Conservation (phyloP, 2,329 filamentous ascomycete species). For the Colletotrichum sansevieriae region DNA sequence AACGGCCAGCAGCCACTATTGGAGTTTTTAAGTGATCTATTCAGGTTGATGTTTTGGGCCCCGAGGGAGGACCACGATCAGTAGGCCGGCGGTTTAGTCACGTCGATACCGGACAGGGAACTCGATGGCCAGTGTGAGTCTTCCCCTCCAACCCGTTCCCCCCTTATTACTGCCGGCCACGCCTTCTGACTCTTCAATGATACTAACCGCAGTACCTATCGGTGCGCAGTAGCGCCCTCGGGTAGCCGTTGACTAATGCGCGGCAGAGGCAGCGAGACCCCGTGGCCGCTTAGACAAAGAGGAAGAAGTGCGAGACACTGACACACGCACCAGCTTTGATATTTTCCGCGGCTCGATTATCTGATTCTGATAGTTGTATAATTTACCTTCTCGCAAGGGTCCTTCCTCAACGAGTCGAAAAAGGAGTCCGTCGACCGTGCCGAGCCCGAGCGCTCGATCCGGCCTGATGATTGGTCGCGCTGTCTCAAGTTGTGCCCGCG, state of each 20-base stretch:
- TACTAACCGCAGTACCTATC: too few species aligned
- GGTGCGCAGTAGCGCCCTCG: constrained; percentile 14
- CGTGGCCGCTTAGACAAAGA: constrained; percentile 8
- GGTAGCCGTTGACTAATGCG: constrained; percentile 11
- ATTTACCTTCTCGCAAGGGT: constrained; percentile 23
- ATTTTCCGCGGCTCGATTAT: constrained; percentile 1
- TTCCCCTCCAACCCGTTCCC: constrained; percentile 9
- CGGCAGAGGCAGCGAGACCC: constrained; percentile 8
- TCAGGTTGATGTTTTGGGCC: not conserved
- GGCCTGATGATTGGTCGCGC: constrained; percentile 31
- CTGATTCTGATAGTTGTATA: constrained; percentile 11
- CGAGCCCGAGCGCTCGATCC: constrained; percentile 25
- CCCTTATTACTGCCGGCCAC: constrained; percentile 11
- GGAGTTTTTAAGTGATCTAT: too few species aligned
- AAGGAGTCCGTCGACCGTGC: constrained; percentile 9
- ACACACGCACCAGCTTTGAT: constrained; percentile 1
- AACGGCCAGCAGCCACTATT: not conserved
- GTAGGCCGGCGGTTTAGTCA: not conserved
- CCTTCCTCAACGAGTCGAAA: constrained; percentile 3
- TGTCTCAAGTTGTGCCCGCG: constrained; percentile 8
- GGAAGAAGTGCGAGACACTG: not conserved
- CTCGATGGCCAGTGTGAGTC: constrained; percentile 31
- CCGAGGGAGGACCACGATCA: not conserved
- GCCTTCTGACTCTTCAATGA: not conserved
- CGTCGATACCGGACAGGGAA: constrained; percentile 25